A percentile compares a stretch with the other conserved stretches of the same genome.
These are phyloP conservation scores for Apiospora saccharicola DNA, from an alignment of 2,329 filamentous ascomycete genomes.

Conservation along the genomic window DNA sequence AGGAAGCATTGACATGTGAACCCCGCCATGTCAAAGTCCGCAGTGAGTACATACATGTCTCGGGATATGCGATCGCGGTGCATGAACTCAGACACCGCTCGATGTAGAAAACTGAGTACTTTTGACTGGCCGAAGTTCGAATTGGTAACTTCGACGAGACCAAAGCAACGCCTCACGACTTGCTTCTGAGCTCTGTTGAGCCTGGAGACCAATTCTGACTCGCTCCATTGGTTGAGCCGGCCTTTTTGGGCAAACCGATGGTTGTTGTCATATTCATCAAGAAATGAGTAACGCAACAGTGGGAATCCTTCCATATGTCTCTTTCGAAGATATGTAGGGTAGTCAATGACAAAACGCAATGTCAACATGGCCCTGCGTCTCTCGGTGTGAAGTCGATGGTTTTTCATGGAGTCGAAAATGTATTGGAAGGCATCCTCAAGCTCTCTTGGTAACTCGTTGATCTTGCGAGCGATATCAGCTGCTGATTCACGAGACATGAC, in stretches of 20 bases:
- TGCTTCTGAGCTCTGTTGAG: not conserved
- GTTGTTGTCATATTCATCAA: not conserved
- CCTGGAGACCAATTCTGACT: not conserved
- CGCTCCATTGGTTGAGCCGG: fast-evolving
- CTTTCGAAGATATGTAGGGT: too few relatives aligned
- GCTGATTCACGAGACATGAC: not conserved
- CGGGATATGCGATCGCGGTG: not conserved
- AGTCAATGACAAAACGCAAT: not conserved
- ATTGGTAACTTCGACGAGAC: not conserved
- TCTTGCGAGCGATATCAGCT: not conserved
- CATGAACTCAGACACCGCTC: not conserved
- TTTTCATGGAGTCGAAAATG: not conserved
- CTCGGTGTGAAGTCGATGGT: not conserved
- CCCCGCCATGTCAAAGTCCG: not conserved
- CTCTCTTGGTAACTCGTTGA: not conserved
- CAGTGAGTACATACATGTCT: not conserved
- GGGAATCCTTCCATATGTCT: not conserved
- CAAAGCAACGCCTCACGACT: not conserved
- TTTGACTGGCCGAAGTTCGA: not conserved
- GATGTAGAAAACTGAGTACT: not conserved
- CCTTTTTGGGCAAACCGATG: not conserved
- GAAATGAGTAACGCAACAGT: not conserved
- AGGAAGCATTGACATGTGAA: not conserved
- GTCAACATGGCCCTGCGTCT: not conserved
- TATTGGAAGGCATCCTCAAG: not conserved